Evolutionary conservation across 345 rosid species (phyloP).

Genomic region (Murraya koenigii): DNA sequence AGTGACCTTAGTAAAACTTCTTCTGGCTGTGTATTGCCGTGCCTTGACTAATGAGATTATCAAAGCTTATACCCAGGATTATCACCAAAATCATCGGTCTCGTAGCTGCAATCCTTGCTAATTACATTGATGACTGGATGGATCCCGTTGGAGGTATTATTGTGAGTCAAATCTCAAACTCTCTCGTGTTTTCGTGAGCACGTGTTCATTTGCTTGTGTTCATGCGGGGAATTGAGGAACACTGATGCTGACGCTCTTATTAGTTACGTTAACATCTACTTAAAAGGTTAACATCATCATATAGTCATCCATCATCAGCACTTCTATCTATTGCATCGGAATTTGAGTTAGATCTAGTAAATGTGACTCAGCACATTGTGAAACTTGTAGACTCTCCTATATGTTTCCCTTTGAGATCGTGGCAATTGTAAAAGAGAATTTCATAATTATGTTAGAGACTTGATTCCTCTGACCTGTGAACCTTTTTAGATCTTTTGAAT

Average conservation of each 20-base stretch:
- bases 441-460: too few species aligned
- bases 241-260: background rate
- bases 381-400: too few species aligned
- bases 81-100: constrained; percentile 92
- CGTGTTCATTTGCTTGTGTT: background rate
- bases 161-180: constrained; percentile 44
- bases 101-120: constrained; percentile 84
- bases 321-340: too few species aligned
- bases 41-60: constrained; percentile 82
- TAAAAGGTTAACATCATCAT: background rate
- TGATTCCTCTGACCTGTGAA: too few species aligned
- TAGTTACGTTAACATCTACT: background rate
- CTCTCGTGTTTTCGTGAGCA: background rate
- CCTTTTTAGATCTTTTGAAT: too few species aligned
- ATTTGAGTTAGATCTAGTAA: too few species aligned
- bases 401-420: too few species aligned
- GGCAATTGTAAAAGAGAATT: too few species aligned
- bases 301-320: background rate
- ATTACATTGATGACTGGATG: constrained; percentile 75
- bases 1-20: constrained; percentile 77
- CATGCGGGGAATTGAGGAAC: background rate
- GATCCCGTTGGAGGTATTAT: constrained; percentile 97
- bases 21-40: constrained; percentile 75
- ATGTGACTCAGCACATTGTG: too few species aligned
- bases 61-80: constrained; percentile 93